Conservation (phyloP, 306 rosid genomes). For the Corylus americana region DNA sequence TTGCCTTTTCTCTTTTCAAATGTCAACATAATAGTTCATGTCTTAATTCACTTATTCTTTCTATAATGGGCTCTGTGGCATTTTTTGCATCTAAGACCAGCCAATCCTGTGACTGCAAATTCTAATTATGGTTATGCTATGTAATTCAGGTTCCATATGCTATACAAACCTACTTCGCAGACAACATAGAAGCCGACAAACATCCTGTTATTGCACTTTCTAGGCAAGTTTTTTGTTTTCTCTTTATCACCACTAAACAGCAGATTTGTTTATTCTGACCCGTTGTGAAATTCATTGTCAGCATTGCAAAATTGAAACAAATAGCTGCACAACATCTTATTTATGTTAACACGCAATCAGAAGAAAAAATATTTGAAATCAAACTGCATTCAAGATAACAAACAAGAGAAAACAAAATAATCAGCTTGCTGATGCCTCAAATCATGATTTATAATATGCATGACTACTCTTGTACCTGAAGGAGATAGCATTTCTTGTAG, state of each 20-base stretch:
- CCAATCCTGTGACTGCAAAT: constrained; percentile 11
- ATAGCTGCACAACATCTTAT: background rate
- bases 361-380: background rate
- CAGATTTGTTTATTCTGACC: background rate
- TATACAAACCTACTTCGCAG: constrained; percentile 62
- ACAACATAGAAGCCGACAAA: constrained; percentile 62
- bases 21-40: background rate
- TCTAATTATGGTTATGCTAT: constrained; percentile 32
- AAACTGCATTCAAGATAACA: background rate
- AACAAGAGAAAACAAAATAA: background rate
- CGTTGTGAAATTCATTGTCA: background rate
- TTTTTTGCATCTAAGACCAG: background rate
- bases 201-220: constrained; percentile 86
- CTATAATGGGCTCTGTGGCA: background rate
- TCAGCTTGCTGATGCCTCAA: background rate
- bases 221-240: constrained; percentile 49
- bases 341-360: background rate
- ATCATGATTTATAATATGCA: background rate
- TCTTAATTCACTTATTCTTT: background rate
- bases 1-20: background rate
- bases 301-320: background rate
- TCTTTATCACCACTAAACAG: constrained; percentile 7
- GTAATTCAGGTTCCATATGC: constrained; percentile 76
- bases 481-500: background rate
- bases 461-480: background rate